Evolutionary conservation across 805 yeast species (phyloP).

Genomic region (Saturnispora zaruensis): DNA sequence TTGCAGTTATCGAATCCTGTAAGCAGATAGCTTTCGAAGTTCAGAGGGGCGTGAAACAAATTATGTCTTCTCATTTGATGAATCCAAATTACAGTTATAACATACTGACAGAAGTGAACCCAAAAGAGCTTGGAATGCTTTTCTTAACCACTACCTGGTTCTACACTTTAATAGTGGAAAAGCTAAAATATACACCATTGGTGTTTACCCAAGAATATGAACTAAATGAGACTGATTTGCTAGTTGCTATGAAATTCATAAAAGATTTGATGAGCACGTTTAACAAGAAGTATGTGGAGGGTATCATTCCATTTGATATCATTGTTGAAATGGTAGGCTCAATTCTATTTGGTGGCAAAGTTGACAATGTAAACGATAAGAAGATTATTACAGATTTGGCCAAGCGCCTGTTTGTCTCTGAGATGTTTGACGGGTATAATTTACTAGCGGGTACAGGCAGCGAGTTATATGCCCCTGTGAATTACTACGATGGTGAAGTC

Average conservation of each 20-base stretch:
- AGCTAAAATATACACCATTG: slow-evolving; percentile 50
- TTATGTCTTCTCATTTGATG: slow-evolving; percentile 26
- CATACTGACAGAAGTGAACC: slow-evolving; percentile 16
- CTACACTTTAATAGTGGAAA: slow-evolving; percentile 54
- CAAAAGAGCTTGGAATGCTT: slow-evolving; percentile 39
- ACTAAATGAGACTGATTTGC: slow-evolving; percentile 65
- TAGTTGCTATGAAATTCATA: slow-evolving; percentile 38
- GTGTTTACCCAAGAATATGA: slow-evolving; percentile 60
- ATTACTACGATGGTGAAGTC: slow-evolving; percentile 18
- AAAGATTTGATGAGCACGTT: slow-evolving; percentile 31
- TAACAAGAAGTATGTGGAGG: neutral
- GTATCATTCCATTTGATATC: slow-evolving; percentile 2
- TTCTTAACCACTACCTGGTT: slow-evolving; percentile 58
- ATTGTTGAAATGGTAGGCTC: slow-evolving; percentile 1
- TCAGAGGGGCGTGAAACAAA: slow-evolving; percentile 47
- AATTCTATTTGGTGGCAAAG: slow-evolving; percentile 61
- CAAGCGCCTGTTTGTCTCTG: slow-evolving; percentile 29
- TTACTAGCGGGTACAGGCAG: neutral
- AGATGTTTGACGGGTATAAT: slow-evolving; percentile 26
- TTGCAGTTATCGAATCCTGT: slow-evolving; percentile 45
- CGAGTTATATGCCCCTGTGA: slow-evolving; percentile 37
- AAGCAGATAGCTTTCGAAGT: slow-evolving; percentile 54
- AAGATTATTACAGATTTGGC: slow-evolving; percentile 30
- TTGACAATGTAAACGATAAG: slow-evolving; percentile 36
- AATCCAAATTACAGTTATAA: slow-evolving; percentile 2